Evolutionary conservation across 2,329 filamentous ascomycete species (phyloP).

Genomic region (Colletotrichum incanum): DNA sequence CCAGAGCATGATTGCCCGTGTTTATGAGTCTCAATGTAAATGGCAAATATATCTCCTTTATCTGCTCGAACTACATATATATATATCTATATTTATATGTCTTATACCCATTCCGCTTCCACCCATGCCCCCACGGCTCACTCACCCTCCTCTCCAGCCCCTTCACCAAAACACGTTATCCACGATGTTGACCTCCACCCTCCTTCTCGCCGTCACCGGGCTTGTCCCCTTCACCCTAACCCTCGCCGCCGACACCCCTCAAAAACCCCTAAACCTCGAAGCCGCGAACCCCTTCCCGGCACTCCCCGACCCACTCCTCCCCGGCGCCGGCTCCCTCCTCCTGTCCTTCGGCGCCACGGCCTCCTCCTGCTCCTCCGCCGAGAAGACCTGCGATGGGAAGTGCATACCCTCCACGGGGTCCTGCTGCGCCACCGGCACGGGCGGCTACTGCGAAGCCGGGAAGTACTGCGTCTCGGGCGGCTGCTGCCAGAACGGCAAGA

Average conservation of each 20-base stretch:
- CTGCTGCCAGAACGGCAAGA: slow-evolving; percentile 53
- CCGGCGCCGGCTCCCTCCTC: slow-evolving; percentile 43
- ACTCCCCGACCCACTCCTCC: slow-evolving; percentile 40
- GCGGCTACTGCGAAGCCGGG: slow-evolving; percentile 52
- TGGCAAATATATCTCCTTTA: not conserved
- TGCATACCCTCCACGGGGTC: slow-evolving; percentile 51
- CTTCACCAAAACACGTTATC: no score
- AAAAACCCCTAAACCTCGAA: slow-evolving; percentile 3
- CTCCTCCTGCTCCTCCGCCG: not conserved
- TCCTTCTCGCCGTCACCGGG: not conserved
- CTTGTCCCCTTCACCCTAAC: not conserved
- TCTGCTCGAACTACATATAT: not conserved
- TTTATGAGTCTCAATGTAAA: not conserved
- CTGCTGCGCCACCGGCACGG: slow-evolving; percentile 51
- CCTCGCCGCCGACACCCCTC: not conserved
- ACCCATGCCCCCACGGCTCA: not conserved
- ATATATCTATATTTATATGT: no score
- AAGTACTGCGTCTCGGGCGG: slow-evolving; percentile 50
- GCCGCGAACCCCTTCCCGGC: slow-evolving; percentile 2
- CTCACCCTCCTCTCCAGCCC: not conserved
- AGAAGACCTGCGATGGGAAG: slow-evolving; percentile 49
- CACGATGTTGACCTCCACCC: slow-evolving; percentile 4
- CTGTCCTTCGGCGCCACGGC: slow-evolving; percentile 43
- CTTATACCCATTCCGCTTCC: no score
- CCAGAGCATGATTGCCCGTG: not conserved